Evolutionary conservation across 1,284 basidiomycete species (phyloP), one percentile per base, ranked within the genome.

Genomic region (Ustilago esculenta): DNA sequence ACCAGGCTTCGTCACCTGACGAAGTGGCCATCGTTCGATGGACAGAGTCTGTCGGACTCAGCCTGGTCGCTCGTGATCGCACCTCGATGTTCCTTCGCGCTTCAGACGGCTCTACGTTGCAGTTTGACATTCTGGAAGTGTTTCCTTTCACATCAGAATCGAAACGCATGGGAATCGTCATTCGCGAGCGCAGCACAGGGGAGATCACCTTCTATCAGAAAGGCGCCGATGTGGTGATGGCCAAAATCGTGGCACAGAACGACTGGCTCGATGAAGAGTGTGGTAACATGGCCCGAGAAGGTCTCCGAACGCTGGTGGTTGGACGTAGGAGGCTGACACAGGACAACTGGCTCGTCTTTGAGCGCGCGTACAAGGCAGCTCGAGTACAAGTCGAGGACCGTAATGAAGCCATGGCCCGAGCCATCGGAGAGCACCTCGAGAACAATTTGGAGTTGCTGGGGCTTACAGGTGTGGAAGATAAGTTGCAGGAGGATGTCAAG

Each of bases 201-300:
- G 92, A 94, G 57, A 88, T 94, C 51, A 88, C 86, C 1, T 98
- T 99, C 83, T 85, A 95, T 61, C 92, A 98, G 80, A 99, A 99
- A 81, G 96, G 96, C 11, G 96, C 95, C 0, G 96, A 99, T 77
- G 93, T 94, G 4, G 92, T 98, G 49, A 98, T 99, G 95, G 86
- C 90, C 29, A 87, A 86, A 72, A 94, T 98, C 53, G 95, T 98
- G 18, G 92, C 92, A 77, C 88, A 92, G 72, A 98, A 98, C 79
- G 96, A 98, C 84, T 98, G 96, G 96, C 86, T 99, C 1, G 96
- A 99, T 72, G 96, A 99, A 80, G 96, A 98, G 83, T 94, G 91
- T 14, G 94, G 90, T 11, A 98, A 99, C 80, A 98, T 98, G 95
- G 95, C 95, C 0, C 86, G 96, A 18, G 96, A 99, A 76, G 96